Evolutionary conservation across 2,329 filamentous ascomycete species (phyloP), one percentile per base, ranked within the genome.

Genomic region (Pseudocercospora ulei): DNA sequence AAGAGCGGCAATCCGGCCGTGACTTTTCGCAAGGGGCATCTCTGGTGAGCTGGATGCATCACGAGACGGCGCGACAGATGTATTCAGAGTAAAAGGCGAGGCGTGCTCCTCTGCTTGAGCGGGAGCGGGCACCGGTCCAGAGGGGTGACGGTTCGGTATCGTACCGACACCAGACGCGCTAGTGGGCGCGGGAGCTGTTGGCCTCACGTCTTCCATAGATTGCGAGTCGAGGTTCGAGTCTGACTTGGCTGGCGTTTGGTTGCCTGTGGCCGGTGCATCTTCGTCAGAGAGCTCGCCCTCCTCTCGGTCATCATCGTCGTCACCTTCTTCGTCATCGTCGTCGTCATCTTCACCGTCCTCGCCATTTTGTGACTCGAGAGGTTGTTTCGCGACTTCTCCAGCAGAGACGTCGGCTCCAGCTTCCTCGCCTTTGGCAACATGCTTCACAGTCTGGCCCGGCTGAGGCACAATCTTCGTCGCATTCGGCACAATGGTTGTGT

Each of bases 241-340:
- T 27, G 28, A 39, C 30, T 47, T 53, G 11, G 44, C 47, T 7
- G 47, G 44, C 5, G 47, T 49, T 12, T 45, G 37, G 28, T 43
- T 41, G 17, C 46, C 46, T 35, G 49, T 51, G 9, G 40, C 49
- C 5, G 47, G 48, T 18, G 45, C 53, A 35, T 53, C 53, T 3
- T 58, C 56, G 19, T 58, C 58, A 6, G 51, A 51, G 2, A 56
- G 46, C 38, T 61, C 56, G 18, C 56, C 59, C 8, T 59, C 59
- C 28, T 61, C 58, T 22, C 54, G 46, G 34, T 65, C 60, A 8
- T 67, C 65, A n/a, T 67, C 66, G 11, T 68, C 64, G 7, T 63
- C 65, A 1, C 63, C 65, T 22, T 70, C 69, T n/a, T 65, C 70
- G 28, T 71, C 70, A 17, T 68, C 68, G 3, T 63, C 65, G 4